Percentiles rank a stretch among this genome's conserved stretches.
Evolutionary conservation across 1,284 basidiomycete genomes (phyloP).

Genomic region (Peniophora sp.): DNA sequence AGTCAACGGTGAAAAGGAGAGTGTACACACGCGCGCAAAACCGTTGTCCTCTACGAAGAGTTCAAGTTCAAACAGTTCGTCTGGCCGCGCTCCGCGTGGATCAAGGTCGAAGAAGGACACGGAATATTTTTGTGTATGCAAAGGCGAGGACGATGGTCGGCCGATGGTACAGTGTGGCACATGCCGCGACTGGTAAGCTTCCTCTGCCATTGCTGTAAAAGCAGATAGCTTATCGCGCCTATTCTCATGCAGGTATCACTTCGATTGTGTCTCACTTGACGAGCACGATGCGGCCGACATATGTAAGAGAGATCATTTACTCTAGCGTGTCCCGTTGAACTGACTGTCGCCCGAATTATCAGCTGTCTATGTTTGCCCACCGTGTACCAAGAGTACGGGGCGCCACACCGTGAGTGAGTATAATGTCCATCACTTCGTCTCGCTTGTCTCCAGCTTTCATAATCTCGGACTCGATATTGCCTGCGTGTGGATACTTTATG

Average conservation of each 20-base stretch:
- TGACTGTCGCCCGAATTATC: constrained; percentile 5
- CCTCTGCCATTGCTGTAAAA: constrained; percentile 1
- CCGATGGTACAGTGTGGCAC: constrained; percentile 74
- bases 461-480: too few species aligned
- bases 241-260: constrained; percentile 59
- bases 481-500: too few species aligned
- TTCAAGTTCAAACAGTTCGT: too few species aligned
- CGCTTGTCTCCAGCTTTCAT: constrained; percentile 10
- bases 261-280: constrained; percentile 53
- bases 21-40: too few species aligned
- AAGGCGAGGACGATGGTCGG: constrained; percentile 61
- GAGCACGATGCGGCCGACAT: constrained; percentile 66
- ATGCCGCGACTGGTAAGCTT: constrained; percentile 65
- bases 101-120: constrained; percentile 5
- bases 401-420: constrained; percentile 74
- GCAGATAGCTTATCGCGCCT: background rate
- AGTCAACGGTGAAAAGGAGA: too few species aligned
- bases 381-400: constrained; percentile 58
- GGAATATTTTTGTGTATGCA: constrained; percentile 49
- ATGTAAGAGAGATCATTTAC: constrained; percentile 37
- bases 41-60: too few species aligned
- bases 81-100: background rate
- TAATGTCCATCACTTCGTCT: constrained; percentile 27
- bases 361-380: constrained; percentile 67
- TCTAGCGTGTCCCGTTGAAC: constrained; percentile 3